Percentiles rank a stretch among this genome's conserved stretches.
These are phyloP conservation scores for Acacia melanoxylon DNA, from an alignment of 306 rosid species.

Conservation along the genomic window DNA sequence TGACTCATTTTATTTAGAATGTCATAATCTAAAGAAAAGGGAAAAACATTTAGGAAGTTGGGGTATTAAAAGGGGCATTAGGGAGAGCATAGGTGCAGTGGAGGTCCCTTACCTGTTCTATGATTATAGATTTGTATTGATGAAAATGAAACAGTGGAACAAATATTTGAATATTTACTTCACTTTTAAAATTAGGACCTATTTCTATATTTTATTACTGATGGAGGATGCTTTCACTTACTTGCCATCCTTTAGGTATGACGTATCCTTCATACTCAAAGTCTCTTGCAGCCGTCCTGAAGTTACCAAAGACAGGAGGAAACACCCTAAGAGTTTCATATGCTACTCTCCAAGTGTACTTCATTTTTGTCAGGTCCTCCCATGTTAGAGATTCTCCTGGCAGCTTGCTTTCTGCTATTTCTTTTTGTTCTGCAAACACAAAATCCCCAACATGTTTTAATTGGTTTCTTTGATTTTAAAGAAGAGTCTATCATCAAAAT, in stretches of 20 bases:
- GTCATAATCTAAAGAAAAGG: too few species aligned
- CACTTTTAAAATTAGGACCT: background rate
- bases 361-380: constrained; percentile 85
- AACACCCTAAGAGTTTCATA: constrained; percentile 62
- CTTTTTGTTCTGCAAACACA: constrained; percentile 66
- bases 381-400: constrained; percentile 60
- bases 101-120: too few species aligned
- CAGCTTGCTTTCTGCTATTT: constrained; percentile 55
- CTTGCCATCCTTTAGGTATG: constrained; percentile 94
- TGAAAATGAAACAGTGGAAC: background rate
- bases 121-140: background rate
- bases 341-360: constrained; percentile 84
- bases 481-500: background rate
- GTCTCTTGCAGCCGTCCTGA: constrained; percentile 55
- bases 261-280: constrained; percentile 60
- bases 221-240: constrained; percentile 33
- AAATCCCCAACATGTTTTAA: background rate
- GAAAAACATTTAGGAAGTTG: too few species aligned
- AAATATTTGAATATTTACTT: background rate
- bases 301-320: constrained; percentile 70
- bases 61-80: too few species aligned
- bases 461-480: background rate
- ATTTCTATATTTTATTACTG: background rate
- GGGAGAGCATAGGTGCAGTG: too few species aligned
- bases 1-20: too few species aligned